Evolutionary conservation across 192 early-diverging fungal species (phyloP).

Genomic region (Gigaspora rosea): DNA sequence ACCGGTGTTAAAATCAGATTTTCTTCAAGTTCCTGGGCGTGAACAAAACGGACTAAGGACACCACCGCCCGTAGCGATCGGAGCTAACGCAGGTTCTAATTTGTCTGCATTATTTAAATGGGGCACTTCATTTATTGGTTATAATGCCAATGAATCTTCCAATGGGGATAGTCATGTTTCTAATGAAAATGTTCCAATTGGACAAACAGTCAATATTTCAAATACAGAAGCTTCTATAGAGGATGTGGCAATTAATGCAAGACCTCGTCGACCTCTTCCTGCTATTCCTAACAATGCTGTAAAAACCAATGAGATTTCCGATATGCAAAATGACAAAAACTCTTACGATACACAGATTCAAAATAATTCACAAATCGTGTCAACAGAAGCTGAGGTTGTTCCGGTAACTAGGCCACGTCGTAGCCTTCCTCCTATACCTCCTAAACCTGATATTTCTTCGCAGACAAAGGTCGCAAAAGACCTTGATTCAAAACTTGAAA

Average conservation of each 20-base stretch:
- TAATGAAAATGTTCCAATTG: neutral
- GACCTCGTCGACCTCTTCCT: neutral
- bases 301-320: too few relatives aligned
- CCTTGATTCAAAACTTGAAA: neutral
- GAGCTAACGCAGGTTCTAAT: neutral
- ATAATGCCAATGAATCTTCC: neutral
- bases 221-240: neutral
- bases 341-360: neutral
- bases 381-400: neutral
- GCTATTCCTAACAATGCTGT: neutral
- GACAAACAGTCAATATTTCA: neutral
- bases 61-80: neutral
- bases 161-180: neutral
- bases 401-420: neutral
- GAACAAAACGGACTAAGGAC: neutral
- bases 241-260: neutral
- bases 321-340: neutral
- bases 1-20: neutral
- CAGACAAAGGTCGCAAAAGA: neutral
- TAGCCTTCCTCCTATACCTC: neutral
- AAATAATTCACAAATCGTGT: neutral
- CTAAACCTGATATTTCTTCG: neutral
- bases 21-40: conserved; percentile 2
- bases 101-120: conserved; percentile 27
- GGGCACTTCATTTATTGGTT: conserved; percentile 21